phyloP scores from a whole-genome alignment of 2,329 filamentous ascomycete genomes.

The Aspergillus sp. region DNA sequence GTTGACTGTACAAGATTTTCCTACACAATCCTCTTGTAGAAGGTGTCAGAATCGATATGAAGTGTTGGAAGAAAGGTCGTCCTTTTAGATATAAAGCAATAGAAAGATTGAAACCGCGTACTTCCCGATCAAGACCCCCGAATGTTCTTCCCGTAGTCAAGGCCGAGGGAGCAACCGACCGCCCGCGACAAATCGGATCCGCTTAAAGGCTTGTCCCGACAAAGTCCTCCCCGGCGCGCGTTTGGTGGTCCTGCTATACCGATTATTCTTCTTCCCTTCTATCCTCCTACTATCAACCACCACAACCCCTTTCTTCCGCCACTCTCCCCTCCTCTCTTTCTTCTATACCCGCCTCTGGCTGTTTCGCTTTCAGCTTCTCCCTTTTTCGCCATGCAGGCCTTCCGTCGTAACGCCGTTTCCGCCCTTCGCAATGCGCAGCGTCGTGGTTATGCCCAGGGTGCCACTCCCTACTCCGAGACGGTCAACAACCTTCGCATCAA shows the following conservation, averaged over 20 bases:
- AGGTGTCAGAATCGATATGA: too few species aligned
- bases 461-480: slow-evolving; percentile 69
- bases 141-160: slow-evolving; percentile 1
- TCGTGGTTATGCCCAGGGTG: slow-evolving; percentile 72
- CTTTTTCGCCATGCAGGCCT: slow-evolving; percentile 69
- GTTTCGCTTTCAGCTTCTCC: slow-evolving; percentile 16
- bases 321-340: slow-evolving; percentile 17
- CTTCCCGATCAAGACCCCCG: not conserved
- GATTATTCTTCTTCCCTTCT: slow-evolving; percentile 20
- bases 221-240: slow-evolving; percentile 28
- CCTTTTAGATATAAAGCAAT: too few species aligned
- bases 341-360: slow-evolving; percentile 14
- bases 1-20: too few species aligned
- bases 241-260: slow-evolving; percentile 18
- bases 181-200: slow-evolving; percentile 31
- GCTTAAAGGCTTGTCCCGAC: slow-evolving; percentile 38
- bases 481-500: slow-evolving; percentile 90
- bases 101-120: too few species aligned
- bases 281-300: slow-evolving; percentile 11
- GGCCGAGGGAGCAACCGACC: slow-evolving; percentile 27
- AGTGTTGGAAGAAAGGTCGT: too few species aligned
- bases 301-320: slow-evolving; percentile 13
- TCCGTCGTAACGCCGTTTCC: slow-evolving; percentile 71
- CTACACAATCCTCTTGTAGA: too few species aligned
- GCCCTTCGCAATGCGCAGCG: slow-evolving; percentile 65